Percentiles rank a stretch among this genome's conserved stretches.
Evolutionary conservation across 345 rosid species (phyloP).

Genomic region (Aegle marmelos): DNA sequence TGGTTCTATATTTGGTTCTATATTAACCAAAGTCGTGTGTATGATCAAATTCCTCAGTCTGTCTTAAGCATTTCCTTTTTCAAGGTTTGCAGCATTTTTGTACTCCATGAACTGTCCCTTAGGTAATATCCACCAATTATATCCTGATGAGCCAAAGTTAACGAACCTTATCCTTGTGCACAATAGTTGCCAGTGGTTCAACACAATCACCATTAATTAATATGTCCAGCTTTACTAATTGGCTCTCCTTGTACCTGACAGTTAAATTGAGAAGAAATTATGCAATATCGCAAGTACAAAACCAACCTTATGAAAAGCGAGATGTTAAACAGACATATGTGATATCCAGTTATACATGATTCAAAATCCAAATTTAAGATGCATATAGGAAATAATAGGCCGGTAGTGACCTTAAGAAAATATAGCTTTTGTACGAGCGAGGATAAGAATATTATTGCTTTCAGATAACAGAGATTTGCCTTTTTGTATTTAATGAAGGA

Average conservation of each 20-base stretch:
- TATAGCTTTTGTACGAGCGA: too few species aligned
- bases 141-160: neutral
- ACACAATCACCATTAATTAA: slow-evolving; percentile 80
- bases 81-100: neutral
- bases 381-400: neutral
- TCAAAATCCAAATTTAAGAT: neutral
- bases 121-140: neutral
- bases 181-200: slow-evolving; percentile 90
- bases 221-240: slow-evolving; percentile 85
- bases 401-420: neutral
- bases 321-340: neutral
- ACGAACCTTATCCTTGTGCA: slow-evolving; percentile 87
- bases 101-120: neutral
- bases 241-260: slow-evolving; percentile 78
- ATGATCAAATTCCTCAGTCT: neutral
- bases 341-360: neutral
- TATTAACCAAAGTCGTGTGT: too few species aligned
- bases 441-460: neutral
- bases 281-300: neutral
- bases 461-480: neutral
- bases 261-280: slow-evolving; percentile 20
- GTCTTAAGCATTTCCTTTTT: neutral
- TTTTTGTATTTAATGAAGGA: neutral
- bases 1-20: neutral
- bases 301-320: neutral